Evolutionary conservation across 306 rosid genomes (phyloP), one percentile per base, ranked within the genome.

Genomic region (Citrullus mucosospermus): DNA sequence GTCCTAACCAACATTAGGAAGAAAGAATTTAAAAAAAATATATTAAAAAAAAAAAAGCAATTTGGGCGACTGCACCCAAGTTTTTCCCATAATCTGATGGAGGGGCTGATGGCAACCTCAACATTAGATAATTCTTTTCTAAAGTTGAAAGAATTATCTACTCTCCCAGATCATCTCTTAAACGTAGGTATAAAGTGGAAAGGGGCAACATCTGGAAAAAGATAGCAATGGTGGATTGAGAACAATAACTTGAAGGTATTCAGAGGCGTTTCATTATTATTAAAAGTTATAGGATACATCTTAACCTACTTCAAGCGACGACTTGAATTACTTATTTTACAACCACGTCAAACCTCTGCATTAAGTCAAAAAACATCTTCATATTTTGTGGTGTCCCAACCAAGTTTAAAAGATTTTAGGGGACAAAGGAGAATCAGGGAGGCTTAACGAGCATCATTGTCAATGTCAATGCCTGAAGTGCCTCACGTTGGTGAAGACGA

Each of bases 391-490:
- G 57, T 53, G 57, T 53, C 20, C 57, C 20, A 53, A 5, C 57
- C 20, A 53, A 53, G 57, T 1, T 16, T 53, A 15, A 53, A 53
- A 53, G 54, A 53, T 63, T 28, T 59, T 71, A 1, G 14, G 66
- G 55, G 56, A 5, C 12, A 58, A 8, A 43, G 32, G 8, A 51
- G 11, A 54, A 66, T 7, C 73, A 38, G 50, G 25, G 15, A 17
- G 9, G 30, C 6, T 50, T n/a, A 18, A 76, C 44, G 8, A 76
- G 62, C 68, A 61, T 38, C 68, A 61, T 38, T 5, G 25, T 67
- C 77, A 91, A 78, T 94, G 96, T 78, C 76, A 93, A 77, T 94
- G 97, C 92, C 92, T 88, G 22, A 94, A 94, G 89, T 94, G 98
- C 92, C 98, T 89, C 55, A 90, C 84, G 30, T 85, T 78, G 78